These are phyloP conservation scores for Rossbeevera mucosa DNA, from an alignment of 768 basidiomycete species.

Conservation along the genomic window DNA sequence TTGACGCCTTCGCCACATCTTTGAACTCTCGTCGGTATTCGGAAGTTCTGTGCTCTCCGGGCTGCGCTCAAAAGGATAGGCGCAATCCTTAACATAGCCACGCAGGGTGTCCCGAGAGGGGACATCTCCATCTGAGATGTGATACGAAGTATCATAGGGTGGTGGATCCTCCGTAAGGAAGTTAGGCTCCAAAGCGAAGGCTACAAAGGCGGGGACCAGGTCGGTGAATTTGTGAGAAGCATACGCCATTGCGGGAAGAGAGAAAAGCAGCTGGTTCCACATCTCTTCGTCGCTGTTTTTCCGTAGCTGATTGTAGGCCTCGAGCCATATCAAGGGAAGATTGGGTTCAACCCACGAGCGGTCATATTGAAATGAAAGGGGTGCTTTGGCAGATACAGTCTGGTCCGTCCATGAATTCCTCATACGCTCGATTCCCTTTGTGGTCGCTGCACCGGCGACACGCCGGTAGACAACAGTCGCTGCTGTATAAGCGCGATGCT, in stretches of 20 bases:
- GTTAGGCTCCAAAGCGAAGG: slow-evolving; percentile 22
- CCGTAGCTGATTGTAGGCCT: slow-evolving; percentile 27
- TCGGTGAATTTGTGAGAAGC: slow-evolving; percentile 3
- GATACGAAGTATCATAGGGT: slow-evolving; percentile 6
- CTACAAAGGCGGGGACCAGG: slow-evolving; percentile 29
- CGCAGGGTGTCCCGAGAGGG: slow-evolving; percentile 1
- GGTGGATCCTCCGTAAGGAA: slow-evolving; percentile 17
- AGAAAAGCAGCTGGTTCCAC: slow-evolving; percentile 27
- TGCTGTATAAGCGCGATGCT: slow-evolving; percentile 16
- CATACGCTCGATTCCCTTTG: slow-evolving; percentile 3
- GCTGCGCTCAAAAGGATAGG: slow-evolving; percentile 8
- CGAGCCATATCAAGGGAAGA: slow-evolving; percentile 24
- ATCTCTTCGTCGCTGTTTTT: not conserved
- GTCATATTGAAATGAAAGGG: slow-evolving; percentile 22
- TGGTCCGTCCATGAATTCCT: slow-evolving; percentile 5
- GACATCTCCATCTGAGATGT: slow-evolving; percentile 5
- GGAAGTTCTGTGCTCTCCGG: slow-evolving; percentile 5
- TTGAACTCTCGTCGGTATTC: not conserved
- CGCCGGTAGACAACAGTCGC: slow-evolving; percentile 7
- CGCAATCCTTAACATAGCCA: not conserved
- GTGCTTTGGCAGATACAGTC: not conserved
- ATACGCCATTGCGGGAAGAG: slow-evolving; percentile 32
- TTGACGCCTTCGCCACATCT: slow-evolving; percentile 4
- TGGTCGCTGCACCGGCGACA: not conserved
- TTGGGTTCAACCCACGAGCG: slow-evolving; percentile 25